phyloP scores from a whole-genome alignment of 768 basidiomycete genomes.

The Pholiota molesta region DNA sequence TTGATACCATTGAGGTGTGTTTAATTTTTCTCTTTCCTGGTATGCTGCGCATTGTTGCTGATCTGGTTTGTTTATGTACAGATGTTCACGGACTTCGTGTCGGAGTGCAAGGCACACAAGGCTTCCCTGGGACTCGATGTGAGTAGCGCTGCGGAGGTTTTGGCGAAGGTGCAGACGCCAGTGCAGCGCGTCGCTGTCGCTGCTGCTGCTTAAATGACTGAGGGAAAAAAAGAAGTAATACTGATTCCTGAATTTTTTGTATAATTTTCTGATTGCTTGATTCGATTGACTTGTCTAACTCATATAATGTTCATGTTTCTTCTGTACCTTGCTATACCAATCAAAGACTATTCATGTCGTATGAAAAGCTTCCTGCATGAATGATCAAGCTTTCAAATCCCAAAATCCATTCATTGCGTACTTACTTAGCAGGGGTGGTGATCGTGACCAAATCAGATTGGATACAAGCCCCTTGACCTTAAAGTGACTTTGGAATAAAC shows the following conservation, averaged over 20 bases:
- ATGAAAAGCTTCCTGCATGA: background rate
- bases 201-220: slow-evolving; percentile 27
- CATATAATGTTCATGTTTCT: background rate
- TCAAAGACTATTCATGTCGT: slow-evolving; percentile 2
- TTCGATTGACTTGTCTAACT: background rate
- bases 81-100: slow-evolving; percentile 95
- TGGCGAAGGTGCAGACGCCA: slow-evolving; percentile 28
- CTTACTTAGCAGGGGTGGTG: background rate
- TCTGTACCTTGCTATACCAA: slow-evolving; percentile 4
- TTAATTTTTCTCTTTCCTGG: slow-evolving; percentile 54
- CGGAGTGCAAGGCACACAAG: slow-evolving; percentile 72
- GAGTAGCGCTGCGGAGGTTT: slow-evolving; percentile 12
- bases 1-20: slow-evolving; percentile 92
- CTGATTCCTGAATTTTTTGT: background rate
- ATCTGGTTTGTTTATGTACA: slow-evolving; percentile 27
- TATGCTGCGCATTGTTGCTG: background rate
- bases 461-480: background rate
- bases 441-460: background rate
- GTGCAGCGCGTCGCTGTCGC: slow-evolving; percentile 30
- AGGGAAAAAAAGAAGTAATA: background rate
- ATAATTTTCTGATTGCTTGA: slow-evolving; percentile 5
- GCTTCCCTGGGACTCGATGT: slow-evolving; percentile 28
- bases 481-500: background rate
- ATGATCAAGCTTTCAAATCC: background rate
- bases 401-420: background rate